phyloP scores from a whole-genome alignment of 768 basidiomycete genomes.

The Leccinum pellstonianum region DNA sequence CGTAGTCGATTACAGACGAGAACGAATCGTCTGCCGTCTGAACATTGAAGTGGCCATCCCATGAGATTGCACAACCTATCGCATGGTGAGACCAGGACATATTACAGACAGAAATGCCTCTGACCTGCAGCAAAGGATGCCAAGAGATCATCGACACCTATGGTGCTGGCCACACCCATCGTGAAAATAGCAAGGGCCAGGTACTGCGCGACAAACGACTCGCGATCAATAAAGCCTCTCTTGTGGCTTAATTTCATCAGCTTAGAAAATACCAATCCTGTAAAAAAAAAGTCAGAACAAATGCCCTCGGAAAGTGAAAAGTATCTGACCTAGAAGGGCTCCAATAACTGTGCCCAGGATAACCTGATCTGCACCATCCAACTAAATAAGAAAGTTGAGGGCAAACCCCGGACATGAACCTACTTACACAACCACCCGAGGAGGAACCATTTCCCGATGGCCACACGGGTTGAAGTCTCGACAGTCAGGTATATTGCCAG shows the following conservation, averaged over 20 bases:
- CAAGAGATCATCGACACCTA: constrained; percentile 86
- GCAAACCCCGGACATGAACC: not conserved
- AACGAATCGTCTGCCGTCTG: constrained; percentile 86
- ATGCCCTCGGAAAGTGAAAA: constrained; percentile 1
- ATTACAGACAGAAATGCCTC: constrained; percentile 5
- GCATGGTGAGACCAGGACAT: constrained; percentile 1
- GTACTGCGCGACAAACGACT: constrained; percentile 88
- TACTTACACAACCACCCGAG: constrained; percentile 71
- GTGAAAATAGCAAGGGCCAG: constrained; percentile 71
- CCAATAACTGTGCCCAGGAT: constrained; percentile 72
- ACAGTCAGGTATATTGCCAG: constrained; percentile 84
- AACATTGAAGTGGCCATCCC: constrained; percentile 82
- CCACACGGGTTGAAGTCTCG: constrained; percentile 58
- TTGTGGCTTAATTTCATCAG: constrained; percentile 70
- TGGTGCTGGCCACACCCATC: constrained; percentile 72
- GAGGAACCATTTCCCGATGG: constrained; percentile 83
- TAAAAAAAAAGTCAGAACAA: not conserved
- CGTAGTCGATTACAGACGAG: constrained; percentile 85
- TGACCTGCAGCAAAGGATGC: constrained; percentile 83
- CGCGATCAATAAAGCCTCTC: constrained; percentile 67
- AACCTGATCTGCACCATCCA: constrained; percentile 64
- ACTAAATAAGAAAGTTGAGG: not conserved
- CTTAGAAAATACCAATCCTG: constrained; percentile 66
- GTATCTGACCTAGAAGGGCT: constrained; percentile 44
- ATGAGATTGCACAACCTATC: constrained; percentile 82